phyloP scores from a whole-genome alignment of 2,329 filamentous ascomycete genomes.

The Boeremia exigua region DNA sequence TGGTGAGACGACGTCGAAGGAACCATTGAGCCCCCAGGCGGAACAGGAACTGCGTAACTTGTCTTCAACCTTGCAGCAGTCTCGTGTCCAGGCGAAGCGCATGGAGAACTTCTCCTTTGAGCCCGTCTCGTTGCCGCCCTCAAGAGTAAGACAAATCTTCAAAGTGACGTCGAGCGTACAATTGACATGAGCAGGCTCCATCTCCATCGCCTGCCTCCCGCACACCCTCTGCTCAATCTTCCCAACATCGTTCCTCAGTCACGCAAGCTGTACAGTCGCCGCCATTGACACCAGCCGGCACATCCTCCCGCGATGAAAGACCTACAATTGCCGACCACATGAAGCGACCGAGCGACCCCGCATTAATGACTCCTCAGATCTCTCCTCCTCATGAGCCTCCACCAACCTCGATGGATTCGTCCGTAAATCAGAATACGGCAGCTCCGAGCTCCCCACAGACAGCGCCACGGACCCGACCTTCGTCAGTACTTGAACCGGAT shows the following conservation, averaged over 20 bases:
- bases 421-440: slow-evolving; percentile 25
- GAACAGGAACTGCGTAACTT: slow-evolving; percentile 73
- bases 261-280: slow-evolving; percentile 80
- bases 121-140: slow-evolving; percentile 84
- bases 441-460: slow-evolving; percentile 38
- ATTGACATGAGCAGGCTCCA: slow-evolving; percentile 49
- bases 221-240: slow-evolving; percentile 62
- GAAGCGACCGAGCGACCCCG: slow-evolving; percentile 50
- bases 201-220: slow-evolving; percentile 55
- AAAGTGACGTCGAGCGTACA: slow-evolving; percentile 6
- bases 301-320: slow-evolving; percentile 63
- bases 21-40: slow-evolving; percentile 51
- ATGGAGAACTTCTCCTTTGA: slow-evolving; percentile 90
- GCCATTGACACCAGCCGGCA: slow-evolving; percentile 85
- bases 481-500: slow-evolving; percentile 53
- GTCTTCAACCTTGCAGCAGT: slow-evolving; percentile 73
- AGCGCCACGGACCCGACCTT: slow-evolving; percentile 48
- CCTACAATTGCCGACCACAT: slow-evolving; percentile 39
- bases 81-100: slow-evolving; percentile 79
- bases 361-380: slow-evolving; percentile 63
- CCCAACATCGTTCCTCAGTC: slow-evolving; percentile 53
- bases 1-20: slow-evolving; percentile 27
- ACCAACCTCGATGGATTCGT: slow-evolving; percentile 50
- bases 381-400: slow-evolving; percentile 63
- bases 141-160: slow-evolving; percentile 68